Evolutionary conservation across 495 filamentous ascomycete species (phyloP).

Genomic region (Chaetomidium leptoderma): DNA sequence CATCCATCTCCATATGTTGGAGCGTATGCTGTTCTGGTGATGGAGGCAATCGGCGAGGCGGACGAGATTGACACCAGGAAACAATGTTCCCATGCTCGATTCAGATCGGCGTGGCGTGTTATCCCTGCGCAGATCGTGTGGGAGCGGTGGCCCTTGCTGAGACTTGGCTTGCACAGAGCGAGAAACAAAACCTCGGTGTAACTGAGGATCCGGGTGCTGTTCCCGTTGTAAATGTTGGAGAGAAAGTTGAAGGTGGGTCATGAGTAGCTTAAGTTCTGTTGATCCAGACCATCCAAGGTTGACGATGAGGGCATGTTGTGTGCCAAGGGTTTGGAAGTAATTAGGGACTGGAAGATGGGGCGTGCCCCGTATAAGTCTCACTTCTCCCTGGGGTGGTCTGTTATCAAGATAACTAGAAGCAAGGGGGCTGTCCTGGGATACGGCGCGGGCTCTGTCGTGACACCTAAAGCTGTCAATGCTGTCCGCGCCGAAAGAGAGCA

Average conservation of each 20-base stretch:
- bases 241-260: neutral
- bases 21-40: neutral
- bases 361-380: conserved; percentile 18
- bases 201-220: conserved; percentile 24
- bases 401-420: neutral
- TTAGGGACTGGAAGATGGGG: neutral
- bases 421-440: conserved; percentile 8
- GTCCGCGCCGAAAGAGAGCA: conserved; percentile 6
- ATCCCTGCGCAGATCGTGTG: conserved; percentile 28
- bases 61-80: conserved; percentile 19
- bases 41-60: neutral
- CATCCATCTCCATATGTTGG: conserved; percentile 15
- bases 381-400: neutral
- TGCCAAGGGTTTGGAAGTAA: neutral
- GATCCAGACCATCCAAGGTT: too few species aligned
- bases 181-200: conserved; percentile 25
- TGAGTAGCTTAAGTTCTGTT: conserved; percentile 10
- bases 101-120: conserved; percentile 26
- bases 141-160: conserved; percentile 17
- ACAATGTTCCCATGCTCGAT: conserved; percentile 19
- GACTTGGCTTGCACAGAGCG: conserved; percentile 18
- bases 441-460: conserved; percentile 12
- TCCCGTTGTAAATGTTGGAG: conserved; percentile 21
- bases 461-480: conserved; percentile 19
- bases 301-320: conserved; percentile 5